phyloP scores from a whole-genome alignment of 2,329 filamentous ascomycete species.

The Beauveria brongniartii region DNA sequence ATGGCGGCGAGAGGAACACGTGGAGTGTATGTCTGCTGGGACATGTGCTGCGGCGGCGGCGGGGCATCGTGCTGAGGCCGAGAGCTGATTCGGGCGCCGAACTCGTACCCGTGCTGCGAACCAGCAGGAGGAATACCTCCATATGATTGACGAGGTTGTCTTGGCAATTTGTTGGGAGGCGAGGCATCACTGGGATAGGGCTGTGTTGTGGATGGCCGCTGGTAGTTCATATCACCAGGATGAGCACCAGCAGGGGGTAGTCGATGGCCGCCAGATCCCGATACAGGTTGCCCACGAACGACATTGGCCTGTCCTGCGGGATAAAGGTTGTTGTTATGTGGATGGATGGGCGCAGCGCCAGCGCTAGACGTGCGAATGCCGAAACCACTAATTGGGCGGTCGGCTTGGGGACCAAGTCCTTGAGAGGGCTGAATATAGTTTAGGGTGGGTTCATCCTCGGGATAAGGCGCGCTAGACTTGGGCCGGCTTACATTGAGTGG shows the following conservation, averaged over 20 bases:
- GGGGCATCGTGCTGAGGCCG: constrained; percentile 10
- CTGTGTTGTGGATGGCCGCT: constrained; percentile 15
- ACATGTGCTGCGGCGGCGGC: background rate
- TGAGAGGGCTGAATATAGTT: constrained; percentile 37
- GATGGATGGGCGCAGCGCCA: background rate
- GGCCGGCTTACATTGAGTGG: constrained; percentile 37
- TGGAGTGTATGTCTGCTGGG: background rate
- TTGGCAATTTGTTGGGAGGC: constrained; percentile 6
- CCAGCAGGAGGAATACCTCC: constrained; percentile 14
- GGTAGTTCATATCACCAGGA: constrained; percentile 19
- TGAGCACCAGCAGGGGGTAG: constrained; percentile 29
- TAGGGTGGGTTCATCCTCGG: constrained; percentile 39
- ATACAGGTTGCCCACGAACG: constrained; percentile 33
- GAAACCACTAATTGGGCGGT: constrained; percentile 44
- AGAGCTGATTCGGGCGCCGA: constrained; percentile 29
- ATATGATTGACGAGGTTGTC: constrained; percentile 2
- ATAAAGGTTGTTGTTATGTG: background rate
- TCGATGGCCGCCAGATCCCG: constrained; percentile 27
- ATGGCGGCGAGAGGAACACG: constrained; percentile 14
- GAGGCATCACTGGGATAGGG: constrained; percentile 16
- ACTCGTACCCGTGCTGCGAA: constrained; percentile 26
- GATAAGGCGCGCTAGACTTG: constrained; percentile 43
- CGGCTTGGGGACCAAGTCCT: constrained; percentile 38
- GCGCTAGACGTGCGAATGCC: constrained; percentile 40
- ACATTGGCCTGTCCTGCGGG: constrained; percentile 20